A percentile compares a stretch with the other conserved stretches of the same genome.
Evolutionary conservation across 169 alveolate genomes (phyloP).

Genomic region (Plasmodium vivax): DNA sequence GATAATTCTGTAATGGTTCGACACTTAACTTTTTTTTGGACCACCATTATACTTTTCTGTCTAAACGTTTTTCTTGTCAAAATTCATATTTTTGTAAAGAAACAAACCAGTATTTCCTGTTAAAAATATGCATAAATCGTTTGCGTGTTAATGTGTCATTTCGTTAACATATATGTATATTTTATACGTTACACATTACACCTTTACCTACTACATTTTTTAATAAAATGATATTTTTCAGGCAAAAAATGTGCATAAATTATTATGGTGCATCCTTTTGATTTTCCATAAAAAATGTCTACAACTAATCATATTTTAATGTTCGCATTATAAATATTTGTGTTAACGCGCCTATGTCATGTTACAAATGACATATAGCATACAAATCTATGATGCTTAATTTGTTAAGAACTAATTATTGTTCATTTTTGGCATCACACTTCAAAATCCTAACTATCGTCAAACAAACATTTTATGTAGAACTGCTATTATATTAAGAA

Average conservation of each 20-base stretch:
- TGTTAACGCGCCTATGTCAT: neutral
- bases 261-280: neutral
- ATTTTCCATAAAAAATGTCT: neutral
- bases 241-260: neutral
- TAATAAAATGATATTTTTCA: neutral
- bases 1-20: neutral
- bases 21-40: neutral
- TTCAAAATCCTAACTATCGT: neutral
- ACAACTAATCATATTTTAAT: neutral
- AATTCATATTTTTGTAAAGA: neutral
- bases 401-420: neutral
- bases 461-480: neutral
- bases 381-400: neutral
- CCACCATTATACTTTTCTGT: neutral
- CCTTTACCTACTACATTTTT: neutral
- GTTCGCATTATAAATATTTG: neutral
- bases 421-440: neutral
- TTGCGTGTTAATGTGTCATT: neutral
- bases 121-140: neutral
- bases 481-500: neutral
- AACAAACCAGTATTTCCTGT: neutral
- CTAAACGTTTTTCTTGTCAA: neutral
- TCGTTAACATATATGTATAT: neutral
- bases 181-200: neutral
- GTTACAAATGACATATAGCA: neutral